Evolutionary conservation across 805 yeast species (phyloP).

Genomic region (Ogataea pignaliae): DNA sequence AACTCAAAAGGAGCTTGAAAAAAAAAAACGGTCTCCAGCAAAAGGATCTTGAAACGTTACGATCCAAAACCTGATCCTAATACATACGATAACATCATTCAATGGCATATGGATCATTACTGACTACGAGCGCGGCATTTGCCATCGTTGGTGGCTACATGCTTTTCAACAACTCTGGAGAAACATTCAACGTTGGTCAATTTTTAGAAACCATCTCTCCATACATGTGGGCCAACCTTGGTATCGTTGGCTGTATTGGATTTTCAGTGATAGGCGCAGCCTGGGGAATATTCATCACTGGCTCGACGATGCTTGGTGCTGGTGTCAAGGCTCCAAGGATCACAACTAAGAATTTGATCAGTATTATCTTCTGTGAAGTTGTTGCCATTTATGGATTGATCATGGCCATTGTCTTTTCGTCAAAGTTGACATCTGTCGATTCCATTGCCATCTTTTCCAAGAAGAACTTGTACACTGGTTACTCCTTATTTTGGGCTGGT

Average conservation of each 20-base stretch:
- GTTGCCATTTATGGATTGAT: slow-evolving; percentile 97
- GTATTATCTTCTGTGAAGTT: slow-evolving; percentile 97
- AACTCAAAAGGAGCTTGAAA: too few species aligned
- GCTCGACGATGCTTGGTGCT: slow-evolving; percentile 92
- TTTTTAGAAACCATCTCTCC: slow-evolving; percentile 85
- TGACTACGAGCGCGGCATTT: too few species aligned
- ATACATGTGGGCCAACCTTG: slow-evolving; percentile 93
- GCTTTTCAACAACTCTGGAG: slow-evolving; percentile 91
- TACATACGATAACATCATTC: too few species aligned
- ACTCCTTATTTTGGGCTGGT: slow-evolving; percentile 97
- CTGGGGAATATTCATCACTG: slow-evolving; percentile 98
- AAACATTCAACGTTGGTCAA: slow-evolving; percentile 84
- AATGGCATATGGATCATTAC: too few species aligned
- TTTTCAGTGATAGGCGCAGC: slow-evolving; percentile 96
- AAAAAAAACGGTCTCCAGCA: too few species aligned
- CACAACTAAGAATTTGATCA: slow-evolving; percentile 92
- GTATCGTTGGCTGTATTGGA: slow-evolving; percentile 89
- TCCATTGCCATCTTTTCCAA: slow-evolving; percentile 62
- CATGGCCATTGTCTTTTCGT: slow-evolving; percentile 94
- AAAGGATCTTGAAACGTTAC: too few species aligned
- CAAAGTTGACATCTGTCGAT: slow-evolving; percentile 73
- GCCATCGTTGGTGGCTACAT: slow-evolving; percentile 29
- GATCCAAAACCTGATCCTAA: too few species aligned
- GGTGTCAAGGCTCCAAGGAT: slow-evolving; percentile 98
- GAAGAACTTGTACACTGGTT: slow-evolving; percentile 90